Base-by-base conservation (phyloP, 441 rosid genomes). In the Adansonia grandidieri region DNA sequence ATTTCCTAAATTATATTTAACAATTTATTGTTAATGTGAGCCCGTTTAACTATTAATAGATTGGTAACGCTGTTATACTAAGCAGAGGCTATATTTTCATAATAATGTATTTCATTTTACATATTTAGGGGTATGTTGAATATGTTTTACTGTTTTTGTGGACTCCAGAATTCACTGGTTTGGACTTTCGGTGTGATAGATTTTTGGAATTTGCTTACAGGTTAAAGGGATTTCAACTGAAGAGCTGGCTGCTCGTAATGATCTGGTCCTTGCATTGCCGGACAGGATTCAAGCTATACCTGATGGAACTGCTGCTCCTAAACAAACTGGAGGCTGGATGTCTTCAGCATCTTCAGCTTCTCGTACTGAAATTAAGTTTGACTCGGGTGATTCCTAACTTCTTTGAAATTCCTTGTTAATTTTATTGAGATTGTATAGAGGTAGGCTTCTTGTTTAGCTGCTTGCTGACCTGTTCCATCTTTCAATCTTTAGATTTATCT, bases 251-350 rank as follows among this genome's bases (percentile, higher is more conserved):
- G 97, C 95, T 24, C 93, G 98, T 54, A 91, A 91, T 85, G 99
- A 96, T 84, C 87, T 93, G 82, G 99, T 91, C 62, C 96, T 93
- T 84, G 98, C 97, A 32, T 87, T 96, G 84, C 97, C 97, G 0
- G 89, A 89, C 66, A 91, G 95, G 90, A 92, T 96, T 82, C 90
- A 94, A 85, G 92, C 90, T 74, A 94, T 93, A 78, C 94, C 98
- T 54, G 99, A 94, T 83, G 98, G 98, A 76, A 85, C 91, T 84
- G 89, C 97, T 88, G 88, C 96, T 73, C 89, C 96, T 58, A 94
- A 94, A 86, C 89, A 80, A 79, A 77, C 86, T 81, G 91, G 96
- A 78, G 96, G 92, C 61, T 94, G 98, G 98, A 76, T 88, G 50
- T 80, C 90, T 57, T 90, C 98, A 22, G 91, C 89, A 63, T 78